These are phyloP conservation scores for Cardamine occulta DNA, from an alignment of 345 rosid species.

Conservation along the genomic window DNA sequence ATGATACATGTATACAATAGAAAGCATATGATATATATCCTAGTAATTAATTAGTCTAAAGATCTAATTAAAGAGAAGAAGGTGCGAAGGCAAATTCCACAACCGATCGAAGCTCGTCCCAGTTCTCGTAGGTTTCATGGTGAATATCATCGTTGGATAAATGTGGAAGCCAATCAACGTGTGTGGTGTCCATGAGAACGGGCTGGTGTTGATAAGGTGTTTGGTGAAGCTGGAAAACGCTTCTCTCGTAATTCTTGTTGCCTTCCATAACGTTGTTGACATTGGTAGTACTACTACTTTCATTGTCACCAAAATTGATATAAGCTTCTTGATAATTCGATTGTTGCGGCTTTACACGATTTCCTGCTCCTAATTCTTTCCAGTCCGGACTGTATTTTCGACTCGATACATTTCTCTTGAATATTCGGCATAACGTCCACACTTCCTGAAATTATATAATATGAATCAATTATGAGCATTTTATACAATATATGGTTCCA, in stretches of 20 bases:
- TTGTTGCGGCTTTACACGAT: conserved; percentile 38
- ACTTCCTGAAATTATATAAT: conserved; percentile 66
- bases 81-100: conserved; percentile 67
- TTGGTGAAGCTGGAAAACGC: conserved; percentile 29
- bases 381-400: conserved; percentile 60
- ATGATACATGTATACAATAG: background rate
- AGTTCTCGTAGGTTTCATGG: conserved; percentile 48
- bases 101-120: conserved; percentile 81
- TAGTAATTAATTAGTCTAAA: background rate
- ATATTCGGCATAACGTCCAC: conserved; percentile 83
- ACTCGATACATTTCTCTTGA: conserved; percentile 60
- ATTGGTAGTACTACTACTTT: conserved; percentile 41
- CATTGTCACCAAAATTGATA: conserved; percentile 52
- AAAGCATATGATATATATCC: background rate
- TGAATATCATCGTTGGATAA: conserved; percentile 42
- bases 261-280: conserved; percentile 34
- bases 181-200: conserved; percentile 43
- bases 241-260: conserved; percentile 37
- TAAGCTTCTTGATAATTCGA: conserved; percentile 50
- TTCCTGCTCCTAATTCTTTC: conserved; percentile 54
- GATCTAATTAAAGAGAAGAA: conserved; percentile 32
- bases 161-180: conserved; percentile 40
- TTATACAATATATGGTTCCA: background rate
- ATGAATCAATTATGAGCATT: background rate
- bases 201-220: conserved; percentile 23